phyloP scores from a whole-genome alignment of 169 alveolate genomes.

The Cryptosporidium meleagridis region DNA sequence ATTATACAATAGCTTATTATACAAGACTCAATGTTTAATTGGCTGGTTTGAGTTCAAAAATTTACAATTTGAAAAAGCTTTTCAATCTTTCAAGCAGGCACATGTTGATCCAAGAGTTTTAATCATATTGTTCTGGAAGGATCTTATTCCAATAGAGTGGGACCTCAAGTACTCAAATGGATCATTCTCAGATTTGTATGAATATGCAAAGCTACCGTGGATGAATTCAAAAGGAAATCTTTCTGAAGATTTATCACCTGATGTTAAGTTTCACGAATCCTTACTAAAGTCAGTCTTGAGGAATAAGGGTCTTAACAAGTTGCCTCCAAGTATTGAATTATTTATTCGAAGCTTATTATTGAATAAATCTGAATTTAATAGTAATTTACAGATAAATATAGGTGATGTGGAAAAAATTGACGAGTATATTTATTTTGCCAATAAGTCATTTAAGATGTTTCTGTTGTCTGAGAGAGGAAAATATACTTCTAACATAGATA shows the following conservation, averaged over 20 bases:
- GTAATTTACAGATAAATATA: not conserved
- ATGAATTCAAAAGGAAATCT: constrained; percentile 25
- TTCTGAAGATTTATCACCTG: constrained; percentile 63
- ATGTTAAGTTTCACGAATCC: constrained; percentile 43
- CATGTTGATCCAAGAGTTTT: constrained; percentile 70
- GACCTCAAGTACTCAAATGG: not conserved
- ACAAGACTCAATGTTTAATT: constrained; percentile 43
- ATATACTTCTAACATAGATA: not conserved
- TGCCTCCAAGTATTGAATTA: constrained; percentile 13
- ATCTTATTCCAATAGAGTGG: constrained; percentile 42
- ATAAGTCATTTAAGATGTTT: constrained; percentile 19
- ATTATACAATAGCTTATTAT: constrained; percentile 22
- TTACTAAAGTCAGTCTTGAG: constrained; percentile 31
- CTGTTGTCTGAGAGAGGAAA: constrained; percentile 32
- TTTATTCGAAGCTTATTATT: constrained; percentile 24
- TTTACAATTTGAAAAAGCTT: constrained; percentile 43
- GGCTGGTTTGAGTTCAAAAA: constrained; percentile 70
- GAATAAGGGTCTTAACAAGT: not conserved
- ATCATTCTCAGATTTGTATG: constrained; percentile 1
- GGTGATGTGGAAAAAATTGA: constrained; percentile 4
- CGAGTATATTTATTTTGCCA: constrained; percentile 41
- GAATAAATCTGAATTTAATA: not conserved
- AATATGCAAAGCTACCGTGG: constrained; percentile 67
- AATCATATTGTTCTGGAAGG: constrained; percentile 47
- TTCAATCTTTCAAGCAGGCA: constrained; percentile 57